Base-by-base conservation (phyloP, 176 grass and related monocot species). In the Olyra latifolia region DNA sequence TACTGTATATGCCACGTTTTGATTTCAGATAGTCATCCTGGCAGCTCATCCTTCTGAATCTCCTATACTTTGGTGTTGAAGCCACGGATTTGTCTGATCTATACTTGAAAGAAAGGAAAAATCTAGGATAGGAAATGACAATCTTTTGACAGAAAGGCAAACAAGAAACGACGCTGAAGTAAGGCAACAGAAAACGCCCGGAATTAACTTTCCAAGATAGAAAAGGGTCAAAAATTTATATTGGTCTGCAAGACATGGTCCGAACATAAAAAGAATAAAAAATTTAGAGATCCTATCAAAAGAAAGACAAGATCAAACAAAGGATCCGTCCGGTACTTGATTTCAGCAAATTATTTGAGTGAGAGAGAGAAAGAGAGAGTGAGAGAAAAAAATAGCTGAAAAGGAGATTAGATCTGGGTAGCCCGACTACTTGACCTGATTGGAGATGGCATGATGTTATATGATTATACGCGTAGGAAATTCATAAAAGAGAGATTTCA, bases 391-490 rank as follows among this genome's bases (percentile, higher is more conserved):
- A 27, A 72, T 24, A 27, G 42, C 6, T 25, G 42, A n/a, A 25
- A 32, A 56, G 39, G 62, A 65, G 22, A 58, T 63, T 78, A 87
- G 86, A 88, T 88, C 86, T 87, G 42, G 19, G 14, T 48, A 12
- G 47, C 59, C 45, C 14, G 65, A 27, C 46, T 39, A 77, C 30
- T 78, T 83, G 73, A 66, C 66, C 42, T 60, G 58, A 77, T 44
- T 46, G 56, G 46, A 57, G 73, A 72, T 22, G 72, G 46, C 57
- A 72, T 65, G 66, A 72, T 28, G 39, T 64, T 69, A 62, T 20
- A 54, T 44, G 72, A 59, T 66, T 56, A 50, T 22, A 66, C 32
- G 17, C 28, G 50, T 41, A 28, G 4, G 9, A 19, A 30, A 25
- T 59, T 48, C 15, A 74, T 75, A 45, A 22, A 45, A 27, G 10